A percentile compares a stretch with the other conserved stretches of the same genome.
Conservation (phyloP, 805 yeast species). For the Metschnikowia arizonensis region DNA sequence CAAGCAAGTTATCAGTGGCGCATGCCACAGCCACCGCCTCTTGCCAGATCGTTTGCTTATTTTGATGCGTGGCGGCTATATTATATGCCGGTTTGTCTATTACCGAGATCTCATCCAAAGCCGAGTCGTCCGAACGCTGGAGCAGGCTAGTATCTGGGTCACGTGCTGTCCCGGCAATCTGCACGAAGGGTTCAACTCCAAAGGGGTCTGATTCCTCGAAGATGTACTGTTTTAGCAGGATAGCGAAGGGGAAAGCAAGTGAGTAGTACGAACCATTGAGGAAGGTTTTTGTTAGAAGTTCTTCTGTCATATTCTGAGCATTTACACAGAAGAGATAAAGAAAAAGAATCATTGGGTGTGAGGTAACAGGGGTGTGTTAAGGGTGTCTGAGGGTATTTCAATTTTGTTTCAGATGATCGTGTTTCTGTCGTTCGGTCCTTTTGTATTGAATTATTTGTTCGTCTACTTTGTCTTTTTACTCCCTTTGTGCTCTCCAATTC, state of each 20-base stretch:
- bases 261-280: conserved; percentile 22
- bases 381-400: background rate
- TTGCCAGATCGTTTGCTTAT: background rate
- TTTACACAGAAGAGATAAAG: background rate
- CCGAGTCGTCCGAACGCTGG: background rate
- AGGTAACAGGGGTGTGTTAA: no score
- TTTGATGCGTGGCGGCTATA: background rate
- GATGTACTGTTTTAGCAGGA: conserved; percentile 29
- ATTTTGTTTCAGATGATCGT: no score
- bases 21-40: conserved; percentile 13
- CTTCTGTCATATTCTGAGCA: background rate
- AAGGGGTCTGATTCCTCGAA: conserved; percentile 9
- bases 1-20: conserved; percentile 14
- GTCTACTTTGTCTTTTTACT: background rate
- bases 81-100: background rate
- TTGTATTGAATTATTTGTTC: no score
- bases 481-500: background rate
- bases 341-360: background rate
- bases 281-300: background rate
- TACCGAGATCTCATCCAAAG: conserved; percentile 2
- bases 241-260: conserved; percentile 33
- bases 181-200: background rate
- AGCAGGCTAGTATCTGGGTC: background rate
- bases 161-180: background rate
- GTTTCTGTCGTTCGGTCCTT: background rate